Base-by-base conservation (phyloP, 2,329 filamentous ascomycete genomes). In the Botrytis fragariae region DNA sequence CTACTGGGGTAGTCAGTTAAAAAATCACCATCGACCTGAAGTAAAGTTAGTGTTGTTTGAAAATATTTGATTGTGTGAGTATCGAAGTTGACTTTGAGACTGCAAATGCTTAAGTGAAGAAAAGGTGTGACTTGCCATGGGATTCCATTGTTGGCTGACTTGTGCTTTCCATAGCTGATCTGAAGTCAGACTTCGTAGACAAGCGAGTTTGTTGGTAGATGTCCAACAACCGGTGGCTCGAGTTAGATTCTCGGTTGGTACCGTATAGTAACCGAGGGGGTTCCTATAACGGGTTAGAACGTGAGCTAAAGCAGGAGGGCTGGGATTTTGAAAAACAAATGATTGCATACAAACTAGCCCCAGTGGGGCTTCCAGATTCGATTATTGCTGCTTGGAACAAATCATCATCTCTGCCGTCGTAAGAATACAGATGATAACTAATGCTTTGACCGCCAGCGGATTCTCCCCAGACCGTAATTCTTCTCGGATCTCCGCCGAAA, bases 311-410 rank as follows among this genome's bases (percentile, higher is more conserved):
- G 22, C 22, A 29, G 29, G 16, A 35, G n/a, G 18, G 16, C 22
- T 3, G 1, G 6, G 2, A 54, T 54, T 54, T 42, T 3, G 20
- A 22, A 37, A 22, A 45, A 8, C 37, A n/a, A 37, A 1, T 16
- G 9, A 18, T 22, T 4, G 39, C 57, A 10, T 62, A 70, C 69
- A 71, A 37, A 54, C 69, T 64, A 32, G 45, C 60, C 8, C 77
- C 75, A 14, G 79, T 73, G 1, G 77, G 76, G 0, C 82, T 82
- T 6, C 87, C 87, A 20, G 85, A 88, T 71, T 90, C 84, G 71
- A 86, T 81, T 62, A 88, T 89, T 3, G 85, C 88, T 12, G 81
- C 85, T 6, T 84, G 84, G 77, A 89, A 90, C 0, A 90, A 81
- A 0, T 83, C 81, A 72, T 90, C 87, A 72, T 90, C 83, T 45